phyloP scores from a whole-genome alignment of 768 basidiomycete genomes.

The Boletellus sp. region DNA sequence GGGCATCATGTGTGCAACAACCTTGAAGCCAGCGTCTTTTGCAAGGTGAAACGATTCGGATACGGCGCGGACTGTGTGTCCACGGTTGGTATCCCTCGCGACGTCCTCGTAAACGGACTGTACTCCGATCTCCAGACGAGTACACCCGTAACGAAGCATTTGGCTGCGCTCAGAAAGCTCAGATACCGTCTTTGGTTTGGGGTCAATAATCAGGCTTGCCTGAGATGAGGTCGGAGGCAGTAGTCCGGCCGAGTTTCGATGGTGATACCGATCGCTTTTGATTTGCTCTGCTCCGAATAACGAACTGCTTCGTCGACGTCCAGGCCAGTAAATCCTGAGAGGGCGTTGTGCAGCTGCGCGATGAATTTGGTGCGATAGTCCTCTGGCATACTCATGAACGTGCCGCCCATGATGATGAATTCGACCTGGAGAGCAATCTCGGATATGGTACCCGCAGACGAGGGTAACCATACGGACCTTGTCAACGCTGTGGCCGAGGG shows the following conservation, averaged over 20 bases:
- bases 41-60: constrained; percentile 96
- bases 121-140: constrained; percentile 96
- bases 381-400: constrained; percentile 99
- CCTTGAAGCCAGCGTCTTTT: constrained; percentile 99
- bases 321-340: constrained; percentile 90
- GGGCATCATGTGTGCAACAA: constrained; percentile 99
- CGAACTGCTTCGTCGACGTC: constrained; percentile 96
- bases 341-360: constrained; percentile 93
- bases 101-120: constrained; percentile 99
- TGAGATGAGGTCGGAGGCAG: constrained; percentile 93
- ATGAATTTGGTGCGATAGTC: constrained; percentile 92
- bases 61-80: constrained; percentile 96
- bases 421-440: constrained; percentile 54
- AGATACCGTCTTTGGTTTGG: background rate
- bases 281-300: constrained; percentile 97
- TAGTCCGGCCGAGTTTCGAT: constrained; percentile 99
- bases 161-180: constrained; percentile 52
- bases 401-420: constrained; percentile 96
- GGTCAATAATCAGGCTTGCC: constrained; percentile 39
- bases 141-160: constrained; percentile 99
- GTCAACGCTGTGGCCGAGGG: constrained; percentile 94
- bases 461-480: constrained; percentile 58
- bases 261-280: constrained; percentile 98
- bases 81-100: constrained; percentile 96
- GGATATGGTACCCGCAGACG: background rate